Evolutionary conservation across 2,329 filamentous ascomycete genomes (phyloP), one percentile per base, ranked within the genome.

Genomic region (Beauveria brongniartii): DNA sequence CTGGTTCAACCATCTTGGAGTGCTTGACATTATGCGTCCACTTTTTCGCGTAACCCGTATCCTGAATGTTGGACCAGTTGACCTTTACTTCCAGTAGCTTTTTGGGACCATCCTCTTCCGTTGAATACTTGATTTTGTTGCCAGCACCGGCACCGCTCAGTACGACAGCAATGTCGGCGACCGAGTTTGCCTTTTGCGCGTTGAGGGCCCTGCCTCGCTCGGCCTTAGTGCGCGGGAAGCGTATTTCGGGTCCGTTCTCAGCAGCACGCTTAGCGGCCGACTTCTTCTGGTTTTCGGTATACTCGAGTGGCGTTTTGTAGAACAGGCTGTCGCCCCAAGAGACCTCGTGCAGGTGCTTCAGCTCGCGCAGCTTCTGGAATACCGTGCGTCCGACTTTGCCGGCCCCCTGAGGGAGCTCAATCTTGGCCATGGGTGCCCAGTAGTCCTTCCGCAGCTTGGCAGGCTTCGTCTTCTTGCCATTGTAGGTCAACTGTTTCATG

Each of bases 391-490:
- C 86, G 16, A 85, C 75, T 28, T 74, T 69, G 62, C 80, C 81
- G 44, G 76, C 73, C 48, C 80, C 81, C 50, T 72, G 63, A 48
- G 79, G 79, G 69, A 89, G 85, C 68, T 80, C 74, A 63, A 89
- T 82, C 64, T 80, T 73, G 55, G 84, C 84, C 67, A 88, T 74
- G 7, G 83, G 82, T 40, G 75, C 74, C 86, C 87, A 89, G 73
- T 85, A 83, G 74, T 89, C 86, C 72, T 85, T 87, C 62, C 86
- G 84, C 44, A 89, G 75, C 67, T 82, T 83, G 59, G 80, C 71
- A 2, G 85, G 85, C 65, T 83, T 81, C 52, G 82, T 79, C 73
- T 89, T 88, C 71, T 88, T 89, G 73, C 85, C 86, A 65, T 85
- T 84, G 75, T 82, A 89, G 53, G 83, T 81, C 63, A 89, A 72